These are phyloP conservation scores for Plantago rigida DNA, from an alignment of 305 asterid genomes.

Conservation along the genomic window DNA sequence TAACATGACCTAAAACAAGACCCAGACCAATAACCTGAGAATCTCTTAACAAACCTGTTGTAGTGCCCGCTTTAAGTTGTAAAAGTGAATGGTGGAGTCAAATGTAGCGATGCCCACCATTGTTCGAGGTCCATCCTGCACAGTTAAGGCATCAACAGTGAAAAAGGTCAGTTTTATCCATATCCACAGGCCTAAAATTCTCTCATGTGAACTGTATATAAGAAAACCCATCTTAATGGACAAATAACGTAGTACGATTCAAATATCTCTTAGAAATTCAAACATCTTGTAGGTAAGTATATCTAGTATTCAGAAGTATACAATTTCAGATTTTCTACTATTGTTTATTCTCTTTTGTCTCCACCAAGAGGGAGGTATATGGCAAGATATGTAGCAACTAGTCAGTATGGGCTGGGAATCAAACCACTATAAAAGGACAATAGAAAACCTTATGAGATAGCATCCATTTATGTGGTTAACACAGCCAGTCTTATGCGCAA, in stretches of 20 bases:
- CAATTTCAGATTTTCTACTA: background rate
- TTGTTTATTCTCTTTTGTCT: background rate
- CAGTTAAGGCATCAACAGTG: conserved; percentile 21
- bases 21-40: conserved; percentile 18
- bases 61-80: conserved; percentile 59
- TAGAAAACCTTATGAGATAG: background rate
- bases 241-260: background rate
- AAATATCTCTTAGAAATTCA: background rate
- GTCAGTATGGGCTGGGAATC: background rate
- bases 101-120: conserved; percentile 56
- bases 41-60: conserved; percentile 62
- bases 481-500: background rate
- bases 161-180: conserved; percentile 17
- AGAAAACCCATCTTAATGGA: conserved; percentile 4
- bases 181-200: conserved; percentile 18
- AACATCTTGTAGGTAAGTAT: background rate
- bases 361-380: background rate
- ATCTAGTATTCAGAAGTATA: background rate
- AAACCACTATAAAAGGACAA: background rate
- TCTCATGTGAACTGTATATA: background rate
- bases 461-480: background rate
- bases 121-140: conserved; percentile 56
- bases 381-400: conserved; percentile 1
- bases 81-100: conserved; percentile 54
- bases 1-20: conserved; percentile 8